Percentiles rank a stretch among this genome's conserved stretches.
Evolutionary conservation across 129 eudicot genomes (phyloP).

Genomic region (Ambrosia artemisiifolia): DNA sequence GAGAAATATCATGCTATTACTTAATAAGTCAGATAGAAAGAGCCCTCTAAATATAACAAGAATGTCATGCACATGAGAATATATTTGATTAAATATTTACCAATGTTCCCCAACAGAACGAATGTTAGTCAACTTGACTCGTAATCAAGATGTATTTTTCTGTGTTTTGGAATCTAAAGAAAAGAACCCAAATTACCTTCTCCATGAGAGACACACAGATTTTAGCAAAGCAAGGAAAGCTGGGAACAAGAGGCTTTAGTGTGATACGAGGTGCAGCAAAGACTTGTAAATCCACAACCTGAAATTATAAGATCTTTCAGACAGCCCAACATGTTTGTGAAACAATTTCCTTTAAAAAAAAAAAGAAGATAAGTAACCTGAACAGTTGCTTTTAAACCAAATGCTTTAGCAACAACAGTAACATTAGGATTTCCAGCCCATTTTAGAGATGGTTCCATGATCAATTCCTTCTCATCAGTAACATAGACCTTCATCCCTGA

Average conservation of each 20-base stretch:
- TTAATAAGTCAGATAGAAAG: too few species aligned
- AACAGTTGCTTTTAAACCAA: constrained; percentile 87
- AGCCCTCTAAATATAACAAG: too few species aligned
- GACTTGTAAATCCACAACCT: constrained; percentile 91
- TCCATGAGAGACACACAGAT: constrained; percentile 91
- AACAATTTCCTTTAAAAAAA: neutral
- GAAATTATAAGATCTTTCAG: constrained; percentile 19
- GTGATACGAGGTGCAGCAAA: constrained; percentile 93
- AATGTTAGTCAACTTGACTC: constrained; percentile 2
- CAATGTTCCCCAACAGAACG: too few species aligned
- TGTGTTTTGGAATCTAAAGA: neutral
- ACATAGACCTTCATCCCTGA: constrained; percentile 93
- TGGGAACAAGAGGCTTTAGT: constrained; percentile 92
- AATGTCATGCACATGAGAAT: too few species aligned
- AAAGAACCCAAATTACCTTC: constrained; percentile 47
- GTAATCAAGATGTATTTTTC: neutral
- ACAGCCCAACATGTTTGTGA: neutral
- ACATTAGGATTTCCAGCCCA: constrained; percentile 98
- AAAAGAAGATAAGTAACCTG: constrained; percentile 49
- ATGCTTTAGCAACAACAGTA: constrained; percentile 75
- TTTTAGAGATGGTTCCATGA: constrained; percentile 87
- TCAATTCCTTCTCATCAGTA: constrained; percentile 93
- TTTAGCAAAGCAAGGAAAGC: constrained; percentile 95
- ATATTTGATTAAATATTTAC: too few species aligned
- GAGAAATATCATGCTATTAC: too few species aligned